Evolutionary conservation across 805 yeast genomes (phyloP), one percentile per base, ranked within the genome.

Genomic region (Metschnikowia dekortorum): DNA sequence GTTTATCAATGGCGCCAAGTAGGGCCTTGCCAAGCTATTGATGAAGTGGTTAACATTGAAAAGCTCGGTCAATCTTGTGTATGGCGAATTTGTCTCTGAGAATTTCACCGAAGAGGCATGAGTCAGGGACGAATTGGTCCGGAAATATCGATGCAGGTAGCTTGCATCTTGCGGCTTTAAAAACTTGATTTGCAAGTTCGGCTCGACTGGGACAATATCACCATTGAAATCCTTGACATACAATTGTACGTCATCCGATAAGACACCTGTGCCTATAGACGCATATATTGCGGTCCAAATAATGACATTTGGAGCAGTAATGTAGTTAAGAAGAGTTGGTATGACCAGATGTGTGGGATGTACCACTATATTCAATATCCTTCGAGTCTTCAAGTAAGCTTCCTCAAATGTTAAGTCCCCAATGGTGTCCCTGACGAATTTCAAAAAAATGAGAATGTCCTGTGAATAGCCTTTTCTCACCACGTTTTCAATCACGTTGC

Each of bases 21-120:
- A 94, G 0, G 98, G 97, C 54, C 97, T 78, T 8, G 98, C 96
- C 56, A 92, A 74, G 18, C 97, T 88, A 1, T 91, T 91, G 31
- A 94, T 76, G 62, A 89, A 92, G 66, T 91, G 95, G 67, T 94
- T 94, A 26, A 94, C 98, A 60, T 94, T 94, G 73, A 92, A 94
- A 51, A 92, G 75, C 65, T 94, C 98, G 0, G 97, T 86, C 44
- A 92, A 76, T 48, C 96, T 74, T 1, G 94, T 87, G 63, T 92
- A 92, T 0, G 97, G 96, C 9, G 75, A 67, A 44, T 66, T 66
- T 10, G 45, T 46, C 18, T 69, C 70, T 52, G 63, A 65, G 29
- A 46, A 41, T 31, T 91, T 91, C 0, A 97, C 96, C 16, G 63
- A 50, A 29, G 57, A 57, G 32, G 58, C 58, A 22, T 56, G 56